Conservation (phyloP, 352 stramenopile genomes). For the Aphanomyces stellatus region DNA sequence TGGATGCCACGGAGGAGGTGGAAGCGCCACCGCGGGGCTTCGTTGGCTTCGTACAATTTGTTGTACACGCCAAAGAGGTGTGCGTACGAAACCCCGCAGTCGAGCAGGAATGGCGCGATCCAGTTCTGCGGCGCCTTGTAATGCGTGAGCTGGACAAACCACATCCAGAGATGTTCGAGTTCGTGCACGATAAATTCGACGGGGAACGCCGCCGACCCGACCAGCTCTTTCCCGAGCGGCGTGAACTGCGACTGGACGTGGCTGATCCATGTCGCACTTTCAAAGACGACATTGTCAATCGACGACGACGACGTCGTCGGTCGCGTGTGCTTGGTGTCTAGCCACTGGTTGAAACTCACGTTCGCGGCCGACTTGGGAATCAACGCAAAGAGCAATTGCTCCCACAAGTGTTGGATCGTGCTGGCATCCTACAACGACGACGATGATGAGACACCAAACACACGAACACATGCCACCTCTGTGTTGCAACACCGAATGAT, state of each 20-base stretch:
- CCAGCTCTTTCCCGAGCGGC: conserved; percentile 9
- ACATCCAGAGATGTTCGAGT: conserved; percentile 66
- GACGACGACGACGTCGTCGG: conserved; percentile 24
- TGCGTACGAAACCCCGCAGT: conserved; percentile 67
- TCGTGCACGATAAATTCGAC: conserved; percentile 64
- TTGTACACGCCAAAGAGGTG: conserved; percentile 73
- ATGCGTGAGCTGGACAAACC: conserved; percentile 58
- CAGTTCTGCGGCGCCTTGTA: conserved; percentile 56
- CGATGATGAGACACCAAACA: too few relatives aligned
- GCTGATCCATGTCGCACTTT: conserved; percentile 15
- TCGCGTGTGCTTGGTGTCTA: conserved; percentile 31
- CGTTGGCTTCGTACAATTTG: conserved; percentile 63
- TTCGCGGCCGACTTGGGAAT: conserved; percentile 3
- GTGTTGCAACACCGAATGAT: conserved; percentile 82
- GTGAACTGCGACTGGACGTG: conserved; percentile 13
- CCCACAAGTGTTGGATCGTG: conserved; percentile 46
- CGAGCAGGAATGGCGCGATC: conserved; percentile 80
- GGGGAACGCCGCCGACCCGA: conserved; percentile 38
- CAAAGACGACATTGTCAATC: conserved; percentile 64
- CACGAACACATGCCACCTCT: conserved; percentile 59
- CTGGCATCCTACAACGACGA: conserved; percentile 67
- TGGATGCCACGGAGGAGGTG: conserved; percentile 73
- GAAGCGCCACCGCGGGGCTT: conserved; percentile 49
- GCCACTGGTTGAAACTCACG: conserved; percentile 22
- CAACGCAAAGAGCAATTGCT: conserved; percentile 6